These are phyloP conservation scores for Eucalyptus polyanthemos DNA, from an alignment of 345 rosid species.

Conservation along the genomic window DNA sequence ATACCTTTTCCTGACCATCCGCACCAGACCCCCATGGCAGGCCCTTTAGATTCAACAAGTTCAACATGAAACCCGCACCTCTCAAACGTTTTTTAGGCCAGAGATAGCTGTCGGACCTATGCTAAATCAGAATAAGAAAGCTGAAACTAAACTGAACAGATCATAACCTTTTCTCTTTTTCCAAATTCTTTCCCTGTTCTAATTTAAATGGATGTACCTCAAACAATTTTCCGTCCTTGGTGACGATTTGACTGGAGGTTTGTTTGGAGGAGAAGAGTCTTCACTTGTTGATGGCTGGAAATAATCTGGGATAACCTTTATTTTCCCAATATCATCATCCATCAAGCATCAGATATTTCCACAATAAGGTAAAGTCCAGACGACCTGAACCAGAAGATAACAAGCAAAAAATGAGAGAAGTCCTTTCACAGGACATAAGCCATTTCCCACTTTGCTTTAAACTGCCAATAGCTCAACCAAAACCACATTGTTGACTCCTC, in stretches of 20 bases:
- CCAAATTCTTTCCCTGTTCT: background rate
- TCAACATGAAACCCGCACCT: constrained; percentile 64
- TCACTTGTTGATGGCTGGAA: constrained; percentile 41
- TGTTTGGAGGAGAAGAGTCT: constrained; percentile 14
- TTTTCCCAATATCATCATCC: constrained; percentile 59
- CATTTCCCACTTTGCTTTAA: background rate
- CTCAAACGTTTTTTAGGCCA: constrained; percentile 36
- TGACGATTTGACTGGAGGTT: constrained; percentile 24
- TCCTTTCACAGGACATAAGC: background rate
- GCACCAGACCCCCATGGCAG: constrained; percentile 60
- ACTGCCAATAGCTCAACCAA: background rate
- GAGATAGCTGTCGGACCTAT: constrained; percentile 30
- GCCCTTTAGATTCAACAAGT: constrained; percentile 54
- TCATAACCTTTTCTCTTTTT: background rate
- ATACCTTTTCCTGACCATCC: constrained; percentile 71
- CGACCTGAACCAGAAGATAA: background rate
- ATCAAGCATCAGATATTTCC: constrained; percentile 27
- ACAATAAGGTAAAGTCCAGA: background rate
- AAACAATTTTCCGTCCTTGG: constrained; percentile 17
- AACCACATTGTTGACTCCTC: background rate
- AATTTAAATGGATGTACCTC: constrained; percentile 17
- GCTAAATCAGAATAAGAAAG: constrained; percentile 33
- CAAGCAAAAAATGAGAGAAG: background rate
- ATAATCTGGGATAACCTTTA: constrained; percentile 60
- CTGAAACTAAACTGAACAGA: constrained; percentile 2